phyloP scores from a whole-genome alignment of 2,329 filamentous ascomycete species.

The Xylaria multiplex region DNA sequence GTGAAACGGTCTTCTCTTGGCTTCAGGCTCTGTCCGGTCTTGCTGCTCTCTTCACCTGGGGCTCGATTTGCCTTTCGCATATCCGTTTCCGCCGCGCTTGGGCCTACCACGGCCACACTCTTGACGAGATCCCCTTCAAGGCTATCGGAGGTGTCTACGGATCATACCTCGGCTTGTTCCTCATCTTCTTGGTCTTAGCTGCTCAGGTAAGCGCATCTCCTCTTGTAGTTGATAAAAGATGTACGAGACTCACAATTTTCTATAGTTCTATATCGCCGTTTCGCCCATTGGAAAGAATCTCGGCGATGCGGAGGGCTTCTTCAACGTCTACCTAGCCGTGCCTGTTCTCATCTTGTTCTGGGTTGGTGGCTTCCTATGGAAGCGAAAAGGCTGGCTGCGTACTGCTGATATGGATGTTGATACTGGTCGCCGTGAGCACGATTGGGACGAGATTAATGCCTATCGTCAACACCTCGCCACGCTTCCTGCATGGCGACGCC shows the following conservation, averaged over 20 bases:
- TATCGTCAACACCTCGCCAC: slow-evolving; percentile 57
- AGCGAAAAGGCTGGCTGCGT: slow-evolving; percentile 67
- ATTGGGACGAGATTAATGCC: slow-evolving; percentile 68
- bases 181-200: slow-evolving; percentile 66
- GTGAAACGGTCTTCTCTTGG: slow-evolving; percentile 69
- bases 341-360: slow-evolving; percentile 66
- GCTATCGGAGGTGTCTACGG: slow-evolving; percentile 70
- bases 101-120: slow-evolving; percentile 67
- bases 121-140: slow-evolving; percentile 74
- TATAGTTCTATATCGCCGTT: slow-evolving; percentile 59
- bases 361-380: slow-evolving; percentile 69
- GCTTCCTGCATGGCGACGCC: slow-evolving; percentile 58
- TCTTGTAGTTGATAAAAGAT: neutral
- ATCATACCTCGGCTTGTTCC: slow-evolving; percentile 69
- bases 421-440: slow-evolving; percentile 68
- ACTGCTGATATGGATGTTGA: slow-evolving; percentile 73
- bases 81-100: slow-evolving; percentile 75
- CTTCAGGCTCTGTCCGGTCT: slow-evolving; percentile 72
- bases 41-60: slow-evolving; percentile 74
- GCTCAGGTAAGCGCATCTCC: slow-evolving; percentile 56
- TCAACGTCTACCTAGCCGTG: slow-evolving; percentile 63
- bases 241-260: slow-evolving; percentile 19
- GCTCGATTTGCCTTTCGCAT: slow-evolving; percentile 73
- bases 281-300: slow-evolving; percentile 45
- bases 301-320: slow-evolving; percentile 59